Evolutionary conservation across 345 rosid genomes (phyloP).

Genomic region (Triadica sebifera): DNA sequence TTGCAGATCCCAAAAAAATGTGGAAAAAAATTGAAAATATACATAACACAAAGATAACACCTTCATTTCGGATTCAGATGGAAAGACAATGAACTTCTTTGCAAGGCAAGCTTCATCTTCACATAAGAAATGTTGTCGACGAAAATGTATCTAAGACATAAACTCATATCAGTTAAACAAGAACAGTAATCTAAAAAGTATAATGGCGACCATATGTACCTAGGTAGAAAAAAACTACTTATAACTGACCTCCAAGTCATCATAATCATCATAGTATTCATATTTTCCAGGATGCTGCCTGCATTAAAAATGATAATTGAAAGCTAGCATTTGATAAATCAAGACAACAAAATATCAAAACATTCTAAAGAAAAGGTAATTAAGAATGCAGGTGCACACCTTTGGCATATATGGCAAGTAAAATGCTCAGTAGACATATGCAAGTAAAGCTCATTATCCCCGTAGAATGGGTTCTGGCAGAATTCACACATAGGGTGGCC

Average conservation of each 20-base stretch:
- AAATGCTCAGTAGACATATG: conserved; percentile 34
- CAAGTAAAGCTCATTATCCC: conserved; percentile 29
- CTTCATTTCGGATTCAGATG: conserved; percentile 28
- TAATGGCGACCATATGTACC: neutral
- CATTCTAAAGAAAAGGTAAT: neutral
- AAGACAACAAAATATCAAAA: neutral
- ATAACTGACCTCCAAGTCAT: conserved; percentile 22
- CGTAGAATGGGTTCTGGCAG: conserved; percentile 25
- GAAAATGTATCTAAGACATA: conserved; percentile 24
- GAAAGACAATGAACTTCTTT: conserved; percentile 29
- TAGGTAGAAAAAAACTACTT: neutral
- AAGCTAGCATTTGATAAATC: neutral
- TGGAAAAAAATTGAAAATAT: neutral
- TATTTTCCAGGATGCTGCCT: conserved; percentile 32
- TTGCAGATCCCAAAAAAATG: neutral
- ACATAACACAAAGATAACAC: conserved; percentile 1
- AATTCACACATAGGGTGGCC: conserved; percentile 33
- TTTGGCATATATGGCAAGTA: conserved; percentile 34
- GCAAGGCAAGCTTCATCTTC: conserved; percentile 33
- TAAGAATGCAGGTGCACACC: conserved; percentile 4
- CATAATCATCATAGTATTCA: conserved; percentile 24
- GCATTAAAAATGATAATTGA: neutral
- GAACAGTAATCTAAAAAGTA: neutral
- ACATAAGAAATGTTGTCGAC: conserved; percentile 23
- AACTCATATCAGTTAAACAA: conserved; percentile 1